Evolutionary conservation across 2,329 filamentous ascomycete species (phyloP).

Genomic region (Hymenoscyphus salicellus): DNA sequence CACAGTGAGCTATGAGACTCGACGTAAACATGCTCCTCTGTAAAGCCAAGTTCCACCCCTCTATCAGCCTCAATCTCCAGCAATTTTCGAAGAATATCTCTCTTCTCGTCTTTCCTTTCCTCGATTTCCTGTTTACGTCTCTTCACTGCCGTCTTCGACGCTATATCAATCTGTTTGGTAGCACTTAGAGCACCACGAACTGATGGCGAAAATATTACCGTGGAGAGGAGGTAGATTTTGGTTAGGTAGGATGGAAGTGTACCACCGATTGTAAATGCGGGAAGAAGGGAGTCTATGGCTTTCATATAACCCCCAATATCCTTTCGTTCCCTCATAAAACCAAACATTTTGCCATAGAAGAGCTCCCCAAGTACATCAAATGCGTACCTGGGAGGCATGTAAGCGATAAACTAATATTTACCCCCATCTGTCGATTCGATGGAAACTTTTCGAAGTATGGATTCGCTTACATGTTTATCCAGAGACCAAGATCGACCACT

Average conservation of each 20-base stretch:
- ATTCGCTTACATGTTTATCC: background rate
- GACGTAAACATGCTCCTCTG: background rate
- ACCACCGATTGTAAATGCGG: conserved; percentile 7
- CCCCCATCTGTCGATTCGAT: background rate
- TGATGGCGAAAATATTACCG: background rate
- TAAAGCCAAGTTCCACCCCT: background rate
- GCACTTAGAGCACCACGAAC: background rate
- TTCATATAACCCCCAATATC: conserved; percentile 69
- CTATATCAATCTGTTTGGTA: background rate
- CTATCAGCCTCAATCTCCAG: background rate
- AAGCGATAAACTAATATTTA: background rate
- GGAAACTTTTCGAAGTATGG: background rate
- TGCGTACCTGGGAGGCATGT: background rate
- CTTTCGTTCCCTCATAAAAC: conserved; percentile 67
- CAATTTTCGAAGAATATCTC: background rate
- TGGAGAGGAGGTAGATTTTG: background rate
- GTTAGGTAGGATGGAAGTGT: background rate
- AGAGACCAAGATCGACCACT: background rate
- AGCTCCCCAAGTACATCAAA: conserved; percentile 55
- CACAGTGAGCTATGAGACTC: background rate
- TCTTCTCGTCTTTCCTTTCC: background rate
- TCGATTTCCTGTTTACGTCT: background rate
- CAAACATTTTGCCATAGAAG: conserved; percentile 68
- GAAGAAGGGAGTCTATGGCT: conserved; percentile 55
- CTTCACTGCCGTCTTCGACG: background rate